Base-by-base conservation (phyloP, 345 rosid genomes). In the Eucalyptus shirleyi region DNA sequence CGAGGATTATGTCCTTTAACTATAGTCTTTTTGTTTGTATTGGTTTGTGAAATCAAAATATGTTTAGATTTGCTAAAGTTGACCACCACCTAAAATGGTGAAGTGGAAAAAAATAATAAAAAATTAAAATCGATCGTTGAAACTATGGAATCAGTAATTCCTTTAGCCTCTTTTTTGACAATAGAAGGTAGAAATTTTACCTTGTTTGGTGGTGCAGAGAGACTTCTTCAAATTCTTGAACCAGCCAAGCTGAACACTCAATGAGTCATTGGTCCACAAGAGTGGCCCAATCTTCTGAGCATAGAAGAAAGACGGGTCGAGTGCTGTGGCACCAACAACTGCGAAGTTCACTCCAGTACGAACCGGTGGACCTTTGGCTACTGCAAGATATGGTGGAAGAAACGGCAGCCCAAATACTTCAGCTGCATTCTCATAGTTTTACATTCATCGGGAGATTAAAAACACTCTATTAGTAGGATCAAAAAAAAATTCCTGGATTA, bases 241-340 rank as follows among this genome's bases (percentile, higher is more conserved):
- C 95, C 96, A 94, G 59, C 89, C 92, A 86, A 94, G 92, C 91
- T 94, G 97, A 69, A 91, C 88, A 86, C 87, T 91, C 88, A 93
- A 88, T 16, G 96, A 91, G 87, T 91, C 87, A 47, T 94, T 94
- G 1, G 96, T 94, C 92, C 94, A 92, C 72, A 94, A 49, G 28
- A 56, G 28, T 56, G 62, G 4, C 50, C 89, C 93, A 56, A 95
- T 37, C 9, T 90, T 88, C 85, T 88, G 86, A n/a, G 90, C 69
- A n/a, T 91, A 86, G 50, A 93, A 94, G 89, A 92, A 92, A 55
- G 86, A 42, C 60, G 94, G 30, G 37, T 91, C 91, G 8, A 93
- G 93, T 6, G 96, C 96, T 13, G 96, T 95, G 4, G 97, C 96
- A 88, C 95, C 96, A 5, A 93, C 93, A 60, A 95, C 96, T 13